Evolutionary conservation across 1,139 yeast species (phyloP).

Genomic region (Yamadazyma atmosphaerica): DNA sequence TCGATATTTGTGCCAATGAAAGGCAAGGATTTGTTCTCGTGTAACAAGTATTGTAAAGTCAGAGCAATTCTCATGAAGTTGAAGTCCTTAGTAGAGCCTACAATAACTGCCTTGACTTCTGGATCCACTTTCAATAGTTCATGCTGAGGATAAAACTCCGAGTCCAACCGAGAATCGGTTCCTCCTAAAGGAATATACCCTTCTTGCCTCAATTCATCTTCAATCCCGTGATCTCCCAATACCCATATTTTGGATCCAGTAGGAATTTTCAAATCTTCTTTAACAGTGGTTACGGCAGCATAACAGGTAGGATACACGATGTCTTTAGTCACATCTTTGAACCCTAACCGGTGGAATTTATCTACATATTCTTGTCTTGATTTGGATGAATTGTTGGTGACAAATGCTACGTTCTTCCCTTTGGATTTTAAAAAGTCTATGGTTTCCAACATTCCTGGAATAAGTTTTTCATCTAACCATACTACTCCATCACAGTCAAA

Average conservation of each 20-base stretch:
- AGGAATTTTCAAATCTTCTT: slow-evolving; percentile 25
- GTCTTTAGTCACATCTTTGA: slow-evolving; percentile 28
- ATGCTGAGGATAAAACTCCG: slow-evolving; percentile 38
- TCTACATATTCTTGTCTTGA: slow-evolving; percentile 33
- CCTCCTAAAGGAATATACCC: slow-evolving; percentile 81
- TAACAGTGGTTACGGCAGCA: slow-evolving; percentile 32
- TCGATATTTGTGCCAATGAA: slow-evolving; percentile 45
- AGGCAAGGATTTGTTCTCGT: slow-evolving; percentile 32
- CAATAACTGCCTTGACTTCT: slow-evolving; percentile 42
- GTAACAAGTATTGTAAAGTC: slow-evolving; percentile 40
- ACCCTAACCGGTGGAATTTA: slow-evolving; percentile 35
- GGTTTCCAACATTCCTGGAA: slow-evolving; percentile 74
- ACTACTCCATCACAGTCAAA: slow-evolving; percentile 96
- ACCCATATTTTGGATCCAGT: slow-evolving; percentile 68
- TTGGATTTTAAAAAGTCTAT: slow-evolving; percentile 50
- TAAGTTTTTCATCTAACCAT: slow-evolving; percentile 76
- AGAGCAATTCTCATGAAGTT: slow-evolving; percentile 40
- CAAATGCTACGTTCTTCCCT: slow-evolving; percentile 34
- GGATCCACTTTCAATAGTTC: slow-evolving; percentile 45
- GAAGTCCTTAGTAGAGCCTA: slow-evolving; percentile 41
- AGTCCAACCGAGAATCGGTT: slow-evolving; percentile 44
- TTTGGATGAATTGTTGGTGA: slow-evolving; percentile 42
- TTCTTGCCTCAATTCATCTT: slow-evolving; percentile 63
- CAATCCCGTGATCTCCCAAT: slow-evolving; percentile 81
- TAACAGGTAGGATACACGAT: slow-evolving; percentile 41